Percentiles rank a stretch among this genome's conserved stretches.
These are phyloP conservation scores for Lachancea dasiensis DNA, from an alignment of 805 yeast genomes.

Conservation along the genomic window DNA sequence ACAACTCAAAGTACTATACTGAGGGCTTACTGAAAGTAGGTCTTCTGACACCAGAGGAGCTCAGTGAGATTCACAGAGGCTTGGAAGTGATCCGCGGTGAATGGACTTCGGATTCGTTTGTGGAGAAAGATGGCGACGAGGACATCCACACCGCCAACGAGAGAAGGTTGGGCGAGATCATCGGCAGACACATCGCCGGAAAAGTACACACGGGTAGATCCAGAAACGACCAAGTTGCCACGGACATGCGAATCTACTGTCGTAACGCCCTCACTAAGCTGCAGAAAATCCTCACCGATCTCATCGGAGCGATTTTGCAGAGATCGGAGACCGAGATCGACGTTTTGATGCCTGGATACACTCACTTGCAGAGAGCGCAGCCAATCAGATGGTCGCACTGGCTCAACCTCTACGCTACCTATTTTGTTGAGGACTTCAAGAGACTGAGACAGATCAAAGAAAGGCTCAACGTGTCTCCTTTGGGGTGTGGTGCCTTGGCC, in stretches of 20 bases:
- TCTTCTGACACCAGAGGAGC: slow-evolving; percentile 65
- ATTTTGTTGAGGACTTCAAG: slow-evolving; percentile 83
- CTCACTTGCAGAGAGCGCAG: slow-evolving; percentile 97
- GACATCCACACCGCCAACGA: slow-evolving; percentile 99
- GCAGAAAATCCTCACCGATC: slow-evolving; percentile 57
- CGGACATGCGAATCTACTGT: slow-evolving; percentile 95
- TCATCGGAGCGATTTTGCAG: slow-evolving; percentile 36
- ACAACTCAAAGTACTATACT: slow-evolving; percentile 92
- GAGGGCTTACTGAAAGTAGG: slow-evolving; percentile 77
- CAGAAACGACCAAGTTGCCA: slow-evolving; percentile 97
- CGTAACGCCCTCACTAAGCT: slow-evolving; percentile 61
- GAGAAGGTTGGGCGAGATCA: slow-evolving; percentile 92
- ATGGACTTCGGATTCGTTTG: slow-evolving; percentile 69
- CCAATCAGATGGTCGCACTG: slow-evolving; percentile 99
- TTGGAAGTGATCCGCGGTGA: slow-evolving; percentile 64
- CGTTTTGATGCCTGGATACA: slow-evolving; percentile 96
- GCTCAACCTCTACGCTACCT: slow-evolving; percentile 92
- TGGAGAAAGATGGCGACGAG: slow-evolving; percentile 55
- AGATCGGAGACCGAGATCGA: slow-evolving; percentile 86
- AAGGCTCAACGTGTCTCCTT: slow-evolving; percentile 82
- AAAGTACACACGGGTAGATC: slow-evolving; percentile 99
- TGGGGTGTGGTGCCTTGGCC: slow-evolving; percentile 97
- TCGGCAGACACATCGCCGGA: slow-evolving; percentile 91
- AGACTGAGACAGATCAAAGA: slow-evolving; percentile 73
- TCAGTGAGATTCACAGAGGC: slow-evolving; percentile 78